Percentiles rank a stretch among this genome's conserved stretches.
phyloP scores from a whole-genome alignment of 2,329 filamentous ascomycete species.

The Cladophialophora psammophila region DNA sequence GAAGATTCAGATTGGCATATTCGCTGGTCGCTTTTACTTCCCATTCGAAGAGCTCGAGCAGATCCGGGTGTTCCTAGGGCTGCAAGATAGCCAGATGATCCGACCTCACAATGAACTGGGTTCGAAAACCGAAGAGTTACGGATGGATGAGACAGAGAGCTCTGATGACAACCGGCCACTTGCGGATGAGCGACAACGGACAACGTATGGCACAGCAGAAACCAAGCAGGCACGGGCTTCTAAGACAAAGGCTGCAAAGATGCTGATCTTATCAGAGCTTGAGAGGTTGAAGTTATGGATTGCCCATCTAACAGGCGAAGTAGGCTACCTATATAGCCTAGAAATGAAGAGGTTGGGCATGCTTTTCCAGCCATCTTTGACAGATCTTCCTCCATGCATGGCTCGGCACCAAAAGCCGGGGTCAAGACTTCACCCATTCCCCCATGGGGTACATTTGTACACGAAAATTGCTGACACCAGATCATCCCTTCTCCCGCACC shows the following conservation, averaged over 20 bases:
- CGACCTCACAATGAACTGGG: background rate
- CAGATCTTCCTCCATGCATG: conserved; percentile 45
- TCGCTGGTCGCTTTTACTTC: conserved; percentile 36
- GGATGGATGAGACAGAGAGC: background rate
- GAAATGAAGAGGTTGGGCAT: no score
- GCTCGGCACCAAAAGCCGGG: conserved; percentile 45
- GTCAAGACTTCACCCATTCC: conserved; percentile 46
- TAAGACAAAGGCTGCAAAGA: conserved; percentile 27
- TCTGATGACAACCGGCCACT: background rate
- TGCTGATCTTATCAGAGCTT: conserved; percentile 26
- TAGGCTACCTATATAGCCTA: no score
- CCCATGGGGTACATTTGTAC: conserved; percentile 49
- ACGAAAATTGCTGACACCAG: conserved; percentile 40
- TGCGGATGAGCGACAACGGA: background rate
- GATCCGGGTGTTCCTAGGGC: conserved; percentile 26
- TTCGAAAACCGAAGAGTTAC: conserved; percentile 2
- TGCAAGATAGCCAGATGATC: background rate
- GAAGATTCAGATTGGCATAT: conserved; percentile 26
- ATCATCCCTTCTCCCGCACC: conserved; percentile 44
- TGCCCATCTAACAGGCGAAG: no score
- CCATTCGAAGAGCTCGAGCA: conserved; percentile 41
- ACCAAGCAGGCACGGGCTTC: conserved; percentile 12
- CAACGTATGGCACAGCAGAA: background rate
- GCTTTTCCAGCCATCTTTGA: no score
- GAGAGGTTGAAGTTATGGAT: no score